These are phyloP conservation scores for Ceratobasidium theobromae DNA, from an alignment of 1,284 basidiomycete genomes.

Conservation along the genomic window DNA sequence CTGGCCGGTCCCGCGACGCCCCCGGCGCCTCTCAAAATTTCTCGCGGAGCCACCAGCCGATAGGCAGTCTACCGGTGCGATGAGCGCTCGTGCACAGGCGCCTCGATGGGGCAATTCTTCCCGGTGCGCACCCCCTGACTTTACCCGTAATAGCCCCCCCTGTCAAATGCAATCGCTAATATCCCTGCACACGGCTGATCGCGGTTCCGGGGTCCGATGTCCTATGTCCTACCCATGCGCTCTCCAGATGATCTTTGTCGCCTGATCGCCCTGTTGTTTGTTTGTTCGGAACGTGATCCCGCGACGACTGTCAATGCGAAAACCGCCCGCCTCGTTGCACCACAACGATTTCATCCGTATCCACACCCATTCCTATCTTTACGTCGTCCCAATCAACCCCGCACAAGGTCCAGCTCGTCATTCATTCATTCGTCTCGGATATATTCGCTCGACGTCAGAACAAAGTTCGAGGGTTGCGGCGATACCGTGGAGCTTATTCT, in stretches of 20 bases:
- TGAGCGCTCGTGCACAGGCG: background rate
- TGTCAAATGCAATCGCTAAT: background rate
- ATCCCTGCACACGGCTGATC: constrained; percentile 5
- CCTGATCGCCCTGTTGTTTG: background rate
- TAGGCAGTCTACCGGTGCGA: background rate
- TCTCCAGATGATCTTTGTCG: background rate
- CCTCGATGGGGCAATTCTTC: background rate
- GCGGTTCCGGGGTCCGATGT: constrained; percentile 14
- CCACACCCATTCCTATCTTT: background rate
- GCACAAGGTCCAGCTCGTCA: no score
- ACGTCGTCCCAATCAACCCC: no score
- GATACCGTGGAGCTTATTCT: constrained; percentile 17
- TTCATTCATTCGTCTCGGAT: background rate
- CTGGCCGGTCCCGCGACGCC: no score
- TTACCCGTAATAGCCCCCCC: background rate
- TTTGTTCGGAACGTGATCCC: background rate
- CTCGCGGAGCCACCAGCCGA: background rate
- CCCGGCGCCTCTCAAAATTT: background rate
- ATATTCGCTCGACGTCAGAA: background rate
- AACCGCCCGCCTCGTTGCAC: background rate
- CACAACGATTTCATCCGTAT: background rate
- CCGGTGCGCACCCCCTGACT: background rate
- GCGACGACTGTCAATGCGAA: background rate
- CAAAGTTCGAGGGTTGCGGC: constrained; percentile 22
- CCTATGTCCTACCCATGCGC: background rate